phyloP scores from a whole-genome alignment of 495 filamentous ascomycete genomes.

The Xylaria sp. region DNA sequence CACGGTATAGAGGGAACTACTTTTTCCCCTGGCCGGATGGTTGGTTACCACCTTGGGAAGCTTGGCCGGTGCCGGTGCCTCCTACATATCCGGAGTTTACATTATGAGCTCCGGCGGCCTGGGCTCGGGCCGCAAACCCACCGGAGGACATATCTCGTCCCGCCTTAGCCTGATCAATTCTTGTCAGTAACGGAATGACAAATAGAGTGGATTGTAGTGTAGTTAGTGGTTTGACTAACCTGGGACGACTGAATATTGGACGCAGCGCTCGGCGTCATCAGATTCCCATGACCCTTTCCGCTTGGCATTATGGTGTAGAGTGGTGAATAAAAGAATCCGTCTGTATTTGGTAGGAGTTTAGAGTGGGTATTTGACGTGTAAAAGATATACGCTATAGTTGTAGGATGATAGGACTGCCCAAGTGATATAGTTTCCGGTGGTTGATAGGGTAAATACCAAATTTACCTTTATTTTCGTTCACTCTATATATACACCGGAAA shows the following conservation, averaged over 20 bases:
- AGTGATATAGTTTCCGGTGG: background rate
- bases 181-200: background rate
- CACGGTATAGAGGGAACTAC: background rate
- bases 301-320: background rate
- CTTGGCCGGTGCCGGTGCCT: background rate
- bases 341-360: background rate
- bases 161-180: conserved; percentile 20
- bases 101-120: conserved; percentile 31
- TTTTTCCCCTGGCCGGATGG: background rate
- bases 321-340: background rate
- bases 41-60: background rate
- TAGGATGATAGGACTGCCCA: background rate
- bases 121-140: conserved; percentile 31
- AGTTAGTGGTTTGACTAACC: conserved; percentile 24
- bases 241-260: conserved; percentile 31
- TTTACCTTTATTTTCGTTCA: background rate
- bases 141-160: conserved; percentile 32
- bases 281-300: background rate
- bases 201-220: background rate
- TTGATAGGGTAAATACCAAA: background rate
- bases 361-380: background rate
- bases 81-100: background rate
- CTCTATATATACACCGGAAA: background rate
- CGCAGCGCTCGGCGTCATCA: conserved; percentile 26
- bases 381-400: background rate